Percentiles rank a stretch among this genome's conserved stretches.
Conservation (phyloP, 345 rosid genomes). For the Dimocarpus longan region DNA sequence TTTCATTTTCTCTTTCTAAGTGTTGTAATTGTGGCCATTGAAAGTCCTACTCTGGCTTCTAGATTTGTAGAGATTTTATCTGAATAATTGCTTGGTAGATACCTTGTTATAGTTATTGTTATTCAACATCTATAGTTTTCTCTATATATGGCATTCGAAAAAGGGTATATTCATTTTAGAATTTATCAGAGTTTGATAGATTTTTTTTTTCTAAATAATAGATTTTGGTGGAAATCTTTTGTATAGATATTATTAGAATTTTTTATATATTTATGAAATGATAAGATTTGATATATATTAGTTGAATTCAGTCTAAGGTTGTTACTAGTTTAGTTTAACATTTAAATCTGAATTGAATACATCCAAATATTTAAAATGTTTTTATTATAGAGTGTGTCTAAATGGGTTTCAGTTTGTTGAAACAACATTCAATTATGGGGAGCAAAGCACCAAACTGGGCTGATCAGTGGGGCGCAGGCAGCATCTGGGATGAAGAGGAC, state of each 20-base stretch:
- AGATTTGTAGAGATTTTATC: neutral
- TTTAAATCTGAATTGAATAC: too few species aligned
- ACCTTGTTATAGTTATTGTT: neutral
- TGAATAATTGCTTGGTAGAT: neutral
- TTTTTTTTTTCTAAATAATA: too few species aligned
- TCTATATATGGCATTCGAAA: neutral
- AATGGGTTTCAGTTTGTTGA: neutral
- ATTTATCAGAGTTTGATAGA: too few species aligned
- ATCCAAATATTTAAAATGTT: too few species aligned
- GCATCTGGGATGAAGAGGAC: neutral
- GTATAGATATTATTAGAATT: too few species aligned
- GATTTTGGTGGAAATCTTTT: too few species aligned
- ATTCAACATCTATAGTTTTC: neutral
- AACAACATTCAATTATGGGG: constrained; percentile 13
- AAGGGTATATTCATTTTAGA: too few species aligned
- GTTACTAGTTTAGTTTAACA: too few species aligned
- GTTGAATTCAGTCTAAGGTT: too few species aligned
- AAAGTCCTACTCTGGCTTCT: neutral
- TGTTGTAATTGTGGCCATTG: neutral
- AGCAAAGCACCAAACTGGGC: constrained; percentile 27
- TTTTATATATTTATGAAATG: too few species aligned
- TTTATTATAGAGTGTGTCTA: neutral
- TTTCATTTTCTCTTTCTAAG: neutral
- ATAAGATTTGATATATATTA: too few species aligned
- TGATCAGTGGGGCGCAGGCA: constrained; percentile 26